phyloP scores from a whole-genome alignment of 441 rosid genomes.

The Brassica hybrid region DNA sequence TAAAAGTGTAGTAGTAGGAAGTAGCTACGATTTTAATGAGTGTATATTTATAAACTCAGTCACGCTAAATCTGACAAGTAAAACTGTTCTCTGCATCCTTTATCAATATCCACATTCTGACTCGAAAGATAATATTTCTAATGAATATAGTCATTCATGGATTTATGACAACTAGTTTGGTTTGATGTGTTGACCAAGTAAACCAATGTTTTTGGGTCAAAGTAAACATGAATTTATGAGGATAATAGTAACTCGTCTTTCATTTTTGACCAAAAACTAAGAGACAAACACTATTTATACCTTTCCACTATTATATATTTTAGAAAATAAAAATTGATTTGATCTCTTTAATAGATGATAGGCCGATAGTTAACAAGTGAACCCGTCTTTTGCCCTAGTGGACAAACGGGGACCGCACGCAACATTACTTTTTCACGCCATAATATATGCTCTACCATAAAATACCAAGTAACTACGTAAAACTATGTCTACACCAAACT shows the following conservation, averaged over 20 bases:
- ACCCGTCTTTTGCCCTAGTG: conserved; percentile 39
- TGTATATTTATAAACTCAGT: conserved; percentile 8
- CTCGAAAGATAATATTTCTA: neutral
- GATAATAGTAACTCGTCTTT: neutral
- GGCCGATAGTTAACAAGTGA: conserved; percentile 19
- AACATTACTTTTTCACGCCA: conserved; percentile 5
- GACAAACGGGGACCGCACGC: conserved; percentile 39
- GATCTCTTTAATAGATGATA: conserved; percentile 14
- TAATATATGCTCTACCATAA: conserved; percentile 5
- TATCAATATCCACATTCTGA: conserved; percentile 19
- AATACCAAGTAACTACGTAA: neutral
- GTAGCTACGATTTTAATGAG: conserved; percentile 7
- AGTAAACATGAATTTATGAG: conserved; percentile 8
- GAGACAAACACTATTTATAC: neutral
- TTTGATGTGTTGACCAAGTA: conserved; percentile 30
- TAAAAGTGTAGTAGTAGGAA: neutral
- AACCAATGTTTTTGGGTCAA: conserved; percentile 4
- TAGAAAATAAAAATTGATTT: neutral
- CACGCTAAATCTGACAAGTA: conserved; percentile 34
- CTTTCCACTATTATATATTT: neutral
- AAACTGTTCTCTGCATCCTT: conserved; percentile 14
- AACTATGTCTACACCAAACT: conserved; percentile 1
- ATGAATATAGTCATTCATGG: neutral
- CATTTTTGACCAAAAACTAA: neutral
- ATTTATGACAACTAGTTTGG: conserved; percentile 22